Base-by-base conservation (phyloP, 1,284 basidiomycete species). In the Rhodotorula sp. region DNA sequence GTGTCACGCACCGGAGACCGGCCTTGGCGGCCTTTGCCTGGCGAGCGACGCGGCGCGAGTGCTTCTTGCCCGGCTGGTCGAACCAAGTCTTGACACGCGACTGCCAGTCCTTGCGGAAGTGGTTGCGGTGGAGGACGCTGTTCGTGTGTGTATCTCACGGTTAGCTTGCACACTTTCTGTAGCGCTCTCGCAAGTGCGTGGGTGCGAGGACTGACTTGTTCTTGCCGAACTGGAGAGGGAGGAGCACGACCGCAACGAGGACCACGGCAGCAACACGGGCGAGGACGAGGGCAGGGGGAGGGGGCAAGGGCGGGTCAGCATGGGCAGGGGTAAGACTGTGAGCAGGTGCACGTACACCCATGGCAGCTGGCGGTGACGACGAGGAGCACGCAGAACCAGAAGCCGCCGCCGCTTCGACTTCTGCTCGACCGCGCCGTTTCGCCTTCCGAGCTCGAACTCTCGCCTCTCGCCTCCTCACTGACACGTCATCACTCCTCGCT, bases 31-130 rank as follows among this genome's bases (percentile, higher is more conserved):
- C 93, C 86, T 97, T 98, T 80, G 87, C 85, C 84, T 92, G 89
- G 83, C 96, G 92, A 64, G 95, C 93, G 74, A 86, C 89, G 82
- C 96, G 91, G 82, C 96, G 88, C 82, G 93, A 90, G 84, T 95
- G 91, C 86, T 99, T 99, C 83, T 91, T 91, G 71, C 95, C 96
- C 75, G 95, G 93, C 85, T 99, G 96, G 87, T 99, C 92, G 83
- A 99, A 99, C 95, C 95, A 95, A 81, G 91, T 95, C 83, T 90
- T 90, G 80, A 96, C 93, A 78, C 72, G 72, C 60, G 64, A 66
- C 79, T 83, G 82, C 93, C 93, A 96, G 84, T 96, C 93, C 89
- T 99, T 99, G 85, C 89, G 92, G 89, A 97, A 97, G 83, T 97
- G 95, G 85, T 95, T 95, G 81, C 85, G 86, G 84, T 88, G 93